Base-by-base conservation (phyloP, 495 filamentous ascomycete genomes). In the Trichoderma virens region DNA sequence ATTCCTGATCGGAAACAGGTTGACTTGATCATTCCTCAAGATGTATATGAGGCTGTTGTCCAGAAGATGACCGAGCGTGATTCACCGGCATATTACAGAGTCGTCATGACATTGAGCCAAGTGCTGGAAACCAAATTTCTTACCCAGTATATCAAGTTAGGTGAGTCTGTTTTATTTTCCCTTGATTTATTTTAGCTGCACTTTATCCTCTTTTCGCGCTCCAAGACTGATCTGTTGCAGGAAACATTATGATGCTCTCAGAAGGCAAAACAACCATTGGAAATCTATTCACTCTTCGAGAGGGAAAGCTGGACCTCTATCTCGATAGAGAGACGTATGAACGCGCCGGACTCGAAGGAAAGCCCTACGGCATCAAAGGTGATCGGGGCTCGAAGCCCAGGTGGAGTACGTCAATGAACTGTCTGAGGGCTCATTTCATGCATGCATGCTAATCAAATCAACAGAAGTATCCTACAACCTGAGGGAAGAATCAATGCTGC, bases 241-340 rank as follows among this genome's bases (percentile, higher is more conserved):
- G 94, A 23, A 88, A 92, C 71, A 80, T 96, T 67, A 73, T 95
- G 70, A 94, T 98, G 90, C 85, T 96, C 18, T 97, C 95, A 0
- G 88, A 96, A 71, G 94, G 94, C 31, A 81, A 84, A 27, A 78
- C 85, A 45, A 90, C 87, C n/a, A 82, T 89, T 11, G 91, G 96
- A 69, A 91, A 90, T 71, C 79, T 91, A 3, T 95, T 89, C 70
- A 85, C 83, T 0, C 76, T 98, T 2, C 81, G 74, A 64, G 84
- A 93, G 91, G 90, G 90, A 1, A 73, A 87, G 6, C 79, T 98
- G 62, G 85, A 81, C 39, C 81, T 98, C 65, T 88, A 90, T 62
- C 80, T 98, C 9, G 88, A 90, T 54, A 94, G 88, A 66, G 88
- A 94, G 63, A 84, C 85, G 6, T 97, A 92, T 71, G 94, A 98